Evolutionary conservation across 805 yeast species (phyloP), one percentile per base, ranked within the genome.

Genomic region (Allodekkera sacchari): DNA sequence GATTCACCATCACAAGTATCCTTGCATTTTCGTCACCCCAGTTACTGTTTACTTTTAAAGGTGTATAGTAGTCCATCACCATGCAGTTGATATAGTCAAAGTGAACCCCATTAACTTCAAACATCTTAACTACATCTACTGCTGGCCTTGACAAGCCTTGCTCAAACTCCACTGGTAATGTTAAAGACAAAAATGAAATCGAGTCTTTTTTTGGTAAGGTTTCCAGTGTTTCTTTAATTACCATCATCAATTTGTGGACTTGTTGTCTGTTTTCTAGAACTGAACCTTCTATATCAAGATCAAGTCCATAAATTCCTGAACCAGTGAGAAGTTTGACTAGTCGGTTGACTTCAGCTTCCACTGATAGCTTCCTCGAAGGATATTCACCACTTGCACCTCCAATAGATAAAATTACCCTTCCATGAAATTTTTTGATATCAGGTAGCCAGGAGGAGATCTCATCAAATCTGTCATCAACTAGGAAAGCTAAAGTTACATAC

Each of bases 1-100:
- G 11, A 21, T 39, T 33, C 30, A 47, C 41, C 4, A 7, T 25
- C 2, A 32, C 25, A n/a, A 54, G 19, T 11, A 53, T 38, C 16
- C 49, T 35, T 7, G 44, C 39, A 30, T 52, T 50, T 30, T 53
- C 55, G n/a, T 22, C 20, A 2, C 52, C 57, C 59, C 58, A 54
- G 5, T 32, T 24, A 10, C 38, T 32, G 12, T 35, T 35, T 6
- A 24, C 8, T 3, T 44, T 47, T 3, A 50, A 34, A 12, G 43
- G 39, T 3, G 58, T 54, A 32, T 48, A 51, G 20, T 48, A 54
- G 39, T 54, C 58, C 59, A 54, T 54, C 4, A 45, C 38, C 59
- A 54, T 54, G 3, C 42, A 38, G 30, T 54, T 54, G 8, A 50
- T 27, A 5, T 41, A 24, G 3, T 20, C 23, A 7, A 54, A 12